Conservation (phyloP, 345 rosid species). For the Rhodamnia argentea region DNA sequence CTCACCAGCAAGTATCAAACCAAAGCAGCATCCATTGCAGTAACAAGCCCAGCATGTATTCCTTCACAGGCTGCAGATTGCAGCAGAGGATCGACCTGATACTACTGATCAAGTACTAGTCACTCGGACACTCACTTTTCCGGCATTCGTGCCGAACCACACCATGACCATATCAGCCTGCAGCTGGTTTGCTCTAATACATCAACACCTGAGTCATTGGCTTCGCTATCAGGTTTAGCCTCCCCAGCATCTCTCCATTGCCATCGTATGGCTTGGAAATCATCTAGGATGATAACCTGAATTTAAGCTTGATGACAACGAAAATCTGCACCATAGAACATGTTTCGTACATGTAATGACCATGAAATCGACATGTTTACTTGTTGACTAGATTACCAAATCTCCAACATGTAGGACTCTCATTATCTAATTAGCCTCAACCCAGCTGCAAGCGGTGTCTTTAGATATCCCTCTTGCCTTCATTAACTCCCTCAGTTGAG, state of each 20-base stretch:
- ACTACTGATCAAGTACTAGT: not conserved
- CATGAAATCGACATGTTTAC: not conserved
- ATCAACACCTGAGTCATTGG: not conserved
- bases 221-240: not conserved
- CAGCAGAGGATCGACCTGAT: not conserved
- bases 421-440: slow-evolving; percentile 21
- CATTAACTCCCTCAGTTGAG: slow-evolving; percentile 64
- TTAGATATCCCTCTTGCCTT: slow-evolving; percentile 53
- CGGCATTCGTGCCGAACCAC: not conserved
- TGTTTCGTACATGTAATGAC: not conserved
- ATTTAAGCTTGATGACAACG: not conserved
- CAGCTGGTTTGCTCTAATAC: not conserved
- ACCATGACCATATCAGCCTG: not conserved
- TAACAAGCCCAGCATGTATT: not conserved
- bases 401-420: not conserved
- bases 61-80: not conserved
- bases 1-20: not conserved
- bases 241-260: not conserved
- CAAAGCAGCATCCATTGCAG: not conserved
- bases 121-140: not conserved
- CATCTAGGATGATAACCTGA: not conserved
- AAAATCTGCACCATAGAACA: not conserved
- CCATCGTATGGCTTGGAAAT: not conserved
- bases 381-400: not conserved
- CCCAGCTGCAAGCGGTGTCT: slow-evolving; percentile 68